These are phyloP conservation scores for Megacollybia marginata DNA, from an alignment of 768 basidiomycete species.

Conservation along the genomic window DNA sequence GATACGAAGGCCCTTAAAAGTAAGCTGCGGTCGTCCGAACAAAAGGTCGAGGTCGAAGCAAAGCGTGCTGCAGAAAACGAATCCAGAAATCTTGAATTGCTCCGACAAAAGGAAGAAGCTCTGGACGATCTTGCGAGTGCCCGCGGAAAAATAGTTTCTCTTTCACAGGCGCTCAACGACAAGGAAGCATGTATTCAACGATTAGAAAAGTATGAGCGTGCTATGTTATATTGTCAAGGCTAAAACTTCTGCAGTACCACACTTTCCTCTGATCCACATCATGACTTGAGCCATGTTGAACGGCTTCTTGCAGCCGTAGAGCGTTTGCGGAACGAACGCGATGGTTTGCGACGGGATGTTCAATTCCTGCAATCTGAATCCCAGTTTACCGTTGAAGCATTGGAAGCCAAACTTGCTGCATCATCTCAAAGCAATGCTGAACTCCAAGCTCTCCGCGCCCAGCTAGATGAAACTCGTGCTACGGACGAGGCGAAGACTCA, in stretches of 20 bases:
- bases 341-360: constrained; percentile 52
- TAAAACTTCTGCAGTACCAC: too few relatives aligned
- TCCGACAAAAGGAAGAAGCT: constrained; percentile 46
- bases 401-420: constrained; percentile 42
- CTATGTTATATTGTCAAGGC: background rate
- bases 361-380: constrained; percentile 66
- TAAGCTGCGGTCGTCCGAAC: constrained; percentile 30
- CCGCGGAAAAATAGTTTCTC: constrained; percentile 22
- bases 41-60: constrained; percentile 34
- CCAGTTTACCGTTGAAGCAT: constrained; percentile 52
- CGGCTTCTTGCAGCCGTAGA: constrained; percentile 55
- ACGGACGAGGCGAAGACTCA: background rate
- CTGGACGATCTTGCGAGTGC: constrained; percentile 34
- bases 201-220: constrained; percentile 6
- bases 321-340: constrained; percentile 62
- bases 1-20: constrained; percentile 30
- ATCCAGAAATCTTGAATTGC: constrained; percentile 35
- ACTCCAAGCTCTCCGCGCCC: background rate
- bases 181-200: constrained; percentile 12
- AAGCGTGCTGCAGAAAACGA: constrained; percentile 33
- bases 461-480: background rate
- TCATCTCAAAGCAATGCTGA: constrained; percentile 4
- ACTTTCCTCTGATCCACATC: too few relatives aligned
- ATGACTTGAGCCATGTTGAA: constrained; percentile 33
- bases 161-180: constrained; percentile 17